Percentiles rank a stretch among this genome's conserved stretches.
Conservation (phyloP, 257 asterid genomes). For the Nicotiana tabacum region DNA sequence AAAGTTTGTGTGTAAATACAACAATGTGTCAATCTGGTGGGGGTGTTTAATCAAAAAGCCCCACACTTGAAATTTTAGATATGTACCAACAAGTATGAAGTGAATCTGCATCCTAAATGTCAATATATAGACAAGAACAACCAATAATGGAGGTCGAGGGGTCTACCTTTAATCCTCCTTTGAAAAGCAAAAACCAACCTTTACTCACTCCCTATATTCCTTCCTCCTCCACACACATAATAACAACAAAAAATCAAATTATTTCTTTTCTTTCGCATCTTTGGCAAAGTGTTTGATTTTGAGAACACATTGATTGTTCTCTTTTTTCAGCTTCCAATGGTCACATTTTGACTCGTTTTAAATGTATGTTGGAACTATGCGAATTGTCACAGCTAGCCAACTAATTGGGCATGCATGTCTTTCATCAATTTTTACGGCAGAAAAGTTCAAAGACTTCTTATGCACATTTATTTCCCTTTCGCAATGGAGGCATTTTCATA, state of each 20-base stretch:
- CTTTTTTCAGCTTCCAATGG: neutral
- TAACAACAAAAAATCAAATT: neutral
- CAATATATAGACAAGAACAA: neutral
- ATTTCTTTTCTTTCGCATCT: neutral
- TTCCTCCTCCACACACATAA: neutral
- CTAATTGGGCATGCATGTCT: neutral
- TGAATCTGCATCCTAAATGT: neutral
- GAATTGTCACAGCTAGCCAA: neutral
- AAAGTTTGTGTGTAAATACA: no score
- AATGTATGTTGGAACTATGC: neutral
- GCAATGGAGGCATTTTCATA: neutral
- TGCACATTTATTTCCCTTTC: neutral
- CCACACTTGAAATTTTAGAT: neutral
- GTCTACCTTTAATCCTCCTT: neutral
- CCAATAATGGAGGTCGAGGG: conserved; percentile 10
- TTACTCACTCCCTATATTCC: neutral
- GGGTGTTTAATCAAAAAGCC: conserved; percentile 1
- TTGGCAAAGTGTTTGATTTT: neutral
- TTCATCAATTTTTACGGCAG: neutral
- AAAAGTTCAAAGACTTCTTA: neutral
- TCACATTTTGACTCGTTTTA: neutral
- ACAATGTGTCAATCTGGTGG: conserved; percentile 3
- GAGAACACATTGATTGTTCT: neutral
- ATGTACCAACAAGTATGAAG: neutral
- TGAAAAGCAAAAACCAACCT: neutral